A percentile compares a stretch with the other conserved stretches of the same genome.
phyloP scores from a whole-genome alignment of 768 basidiomycete species.

The Calocybe cyanea region DNA sequence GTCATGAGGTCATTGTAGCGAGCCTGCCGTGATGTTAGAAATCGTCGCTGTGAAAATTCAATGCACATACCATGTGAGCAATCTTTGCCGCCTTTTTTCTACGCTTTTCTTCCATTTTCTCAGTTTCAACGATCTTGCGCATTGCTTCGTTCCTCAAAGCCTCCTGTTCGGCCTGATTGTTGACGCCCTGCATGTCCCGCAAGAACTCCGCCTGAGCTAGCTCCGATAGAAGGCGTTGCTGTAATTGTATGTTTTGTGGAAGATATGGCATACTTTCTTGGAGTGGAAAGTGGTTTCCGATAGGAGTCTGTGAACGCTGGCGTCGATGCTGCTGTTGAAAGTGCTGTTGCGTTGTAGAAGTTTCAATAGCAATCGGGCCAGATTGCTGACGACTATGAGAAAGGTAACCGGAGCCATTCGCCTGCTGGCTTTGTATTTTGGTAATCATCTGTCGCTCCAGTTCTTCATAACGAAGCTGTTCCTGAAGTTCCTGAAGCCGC shows the following conservation, averaged over 20 bases:
- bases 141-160: conserved; percentile 73
- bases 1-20: conserved; percentile 96
- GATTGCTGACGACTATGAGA: conserved; percentile 41
- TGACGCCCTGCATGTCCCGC: conserved; percentile 57
- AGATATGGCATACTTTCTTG: conserved; percentile 54
- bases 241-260: conserved; percentile 65
- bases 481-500: conserved; percentile 58
- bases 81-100: conserved; percentile 82
- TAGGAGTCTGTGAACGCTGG: conserved; percentile 43
- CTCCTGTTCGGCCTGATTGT: conserved; percentile 58
- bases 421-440: conserved; percentile 43
- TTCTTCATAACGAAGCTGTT: conserved; percentile 62
- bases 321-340: conserved; percentile 50
- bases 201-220: conserved; percentile 69
- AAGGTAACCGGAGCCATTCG: conserved; percentile 25
- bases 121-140: conserved; percentile 88
- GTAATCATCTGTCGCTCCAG: conserved; percentile 59
- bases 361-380: conserved; percentile 43
- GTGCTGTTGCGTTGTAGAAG: conserved; percentile 39
- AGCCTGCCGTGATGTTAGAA: conserved; percentile 44
- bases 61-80: conserved; percentile 69
- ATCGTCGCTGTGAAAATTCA: not conserved
- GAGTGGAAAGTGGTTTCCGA: conserved; percentile 31
- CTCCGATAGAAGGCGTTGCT: conserved; percentile 74
- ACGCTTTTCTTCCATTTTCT: conserved; percentile 82